These are phyloP conservation scores for Lyophyllum decastes DNA, from an alignment of 768 basidiomycete genomes.

Conservation along the genomic window DNA sequence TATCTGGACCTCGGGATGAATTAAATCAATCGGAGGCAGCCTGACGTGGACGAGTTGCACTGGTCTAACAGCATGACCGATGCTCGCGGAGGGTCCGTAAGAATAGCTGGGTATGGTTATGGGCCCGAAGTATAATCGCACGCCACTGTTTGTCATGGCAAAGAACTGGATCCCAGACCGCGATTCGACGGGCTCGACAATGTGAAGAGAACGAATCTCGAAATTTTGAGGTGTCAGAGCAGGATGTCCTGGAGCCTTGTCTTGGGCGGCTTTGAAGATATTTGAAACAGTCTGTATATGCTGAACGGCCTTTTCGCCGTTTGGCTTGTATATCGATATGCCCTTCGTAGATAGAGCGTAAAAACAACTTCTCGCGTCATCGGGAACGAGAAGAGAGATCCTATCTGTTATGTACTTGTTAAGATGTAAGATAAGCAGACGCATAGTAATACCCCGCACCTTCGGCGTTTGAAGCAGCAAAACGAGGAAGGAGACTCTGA, in stretches of 20 bases:
- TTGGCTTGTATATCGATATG: slow-evolving; percentile 68
- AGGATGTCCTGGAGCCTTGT: slow-evolving; percentile 79
- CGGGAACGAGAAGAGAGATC: slow-evolving; percentile 66
- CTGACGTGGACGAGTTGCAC: slow-evolving; percentile 80
- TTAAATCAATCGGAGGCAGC: slow-evolving; percentile 71
- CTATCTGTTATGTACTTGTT: slow-evolving; percentile 52
- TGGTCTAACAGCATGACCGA: slow-evolving; percentile 33
- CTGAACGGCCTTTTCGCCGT: slow-evolving; percentile 65
- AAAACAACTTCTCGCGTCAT: slow-evolving; percentile 68
- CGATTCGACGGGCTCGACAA: slow-evolving; percentile 66
- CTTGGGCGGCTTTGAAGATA: slow-evolving; percentile 73
- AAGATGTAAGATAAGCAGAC: slow-evolving; percentile 2
- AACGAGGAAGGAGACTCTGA: slow-evolving; percentile 77
- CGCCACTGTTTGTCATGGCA: slow-evolving; percentile 79
- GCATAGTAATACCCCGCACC: slow-evolving; percentile 45
- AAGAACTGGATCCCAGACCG: slow-evolving; percentile 73
- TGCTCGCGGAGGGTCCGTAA: slow-evolving; percentile 37
- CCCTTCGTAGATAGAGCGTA: slow-evolving; percentile 74
- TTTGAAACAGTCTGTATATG: slow-evolving; percentile 77
- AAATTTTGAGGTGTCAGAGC: slow-evolving; percentile 71
- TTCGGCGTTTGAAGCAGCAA: slow-evolving; percentile 61
- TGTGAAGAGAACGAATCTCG: slow-evolving; percentile 69
- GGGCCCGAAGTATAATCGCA: slow-evolving; percentile 82
- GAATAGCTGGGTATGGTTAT: slow-evolving; percentile 51
- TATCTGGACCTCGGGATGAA: slow-evolving; percentile 74